These are phyloP conservation scores for Erigeron philadelphicus DNA, from an alignment of 140 eudicot species.

Conservation along the genomic window DNA sequence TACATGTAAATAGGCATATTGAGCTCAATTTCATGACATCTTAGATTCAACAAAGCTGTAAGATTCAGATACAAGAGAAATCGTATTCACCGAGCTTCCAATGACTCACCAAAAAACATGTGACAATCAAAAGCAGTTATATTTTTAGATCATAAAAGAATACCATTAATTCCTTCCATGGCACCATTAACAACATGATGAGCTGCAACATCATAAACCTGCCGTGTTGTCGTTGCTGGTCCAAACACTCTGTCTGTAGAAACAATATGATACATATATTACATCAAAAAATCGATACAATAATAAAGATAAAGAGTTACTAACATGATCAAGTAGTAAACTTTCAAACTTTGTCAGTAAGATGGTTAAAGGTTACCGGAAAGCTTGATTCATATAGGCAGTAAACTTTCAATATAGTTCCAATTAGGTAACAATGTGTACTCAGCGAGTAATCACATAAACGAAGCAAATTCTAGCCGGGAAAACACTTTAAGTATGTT, in stretches of 20 bases:
- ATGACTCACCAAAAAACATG: slow-evolving; percentile 2
- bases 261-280: not conserved
- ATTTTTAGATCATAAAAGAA: not conserved
- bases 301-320: too few species aligned
- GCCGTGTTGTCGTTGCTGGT: slow-evolving; percentile 88
- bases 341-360: too few species aligned
- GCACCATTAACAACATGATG: slow-evolving; percentile 87
- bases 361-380: too few species aligned
- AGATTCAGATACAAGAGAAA: not conserved
- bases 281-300: not conserved
- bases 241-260: slow-evolving; percentile 81
- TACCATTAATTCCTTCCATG: slow-evolving; percentile 94
- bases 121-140: not conserved
- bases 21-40: not conserved
- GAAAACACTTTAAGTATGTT: too few species aligned
- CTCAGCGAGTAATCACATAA: too few species aligned
- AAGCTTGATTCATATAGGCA: too few species aligned
- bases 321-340: too few species aligned
- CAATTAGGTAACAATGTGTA: too few species aligned
- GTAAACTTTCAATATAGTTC: too few species aligned
- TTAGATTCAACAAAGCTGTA: not conserved
- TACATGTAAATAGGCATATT: slow-evolving; percentile 7
- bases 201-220: slow-evolving; percentile 88
- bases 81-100: not conserved
- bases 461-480: too few species aligned